phyloP scores from a whole-genome alignment of 495 filamentous ascomycete genomes.

The Trypethelium eluteriae region DNA sequence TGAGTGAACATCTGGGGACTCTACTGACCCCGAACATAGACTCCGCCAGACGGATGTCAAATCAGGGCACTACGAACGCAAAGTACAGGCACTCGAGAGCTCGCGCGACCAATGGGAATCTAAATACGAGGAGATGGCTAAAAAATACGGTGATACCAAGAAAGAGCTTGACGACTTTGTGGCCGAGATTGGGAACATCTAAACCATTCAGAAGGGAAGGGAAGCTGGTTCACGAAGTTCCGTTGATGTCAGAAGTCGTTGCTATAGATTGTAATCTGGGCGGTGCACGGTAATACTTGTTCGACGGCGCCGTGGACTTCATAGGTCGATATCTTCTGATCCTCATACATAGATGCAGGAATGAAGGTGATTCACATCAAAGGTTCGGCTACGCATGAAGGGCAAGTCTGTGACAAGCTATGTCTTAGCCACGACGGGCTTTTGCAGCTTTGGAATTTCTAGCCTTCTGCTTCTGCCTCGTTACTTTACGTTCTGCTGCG shows the following conservation, averaged over 20 bases:
- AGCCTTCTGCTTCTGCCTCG: constrained; percentile 57
- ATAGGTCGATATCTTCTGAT: background rate
- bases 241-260: background rate
- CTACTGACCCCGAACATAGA: constrained; percentile 41
- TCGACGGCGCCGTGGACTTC: background rate
- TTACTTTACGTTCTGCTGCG: constrained; percentile 66
- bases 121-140: constrained; percentile 93
- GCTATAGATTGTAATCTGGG: constrained; percentile 11
- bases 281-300: background rate
- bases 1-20: background rate
- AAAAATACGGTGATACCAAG: constrained; percentile 76
- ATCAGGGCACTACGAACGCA: constrained; percentile 98
- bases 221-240: too few species aligned
- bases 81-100: constrained; percentile 89
- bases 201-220: constrained; percentile 30
- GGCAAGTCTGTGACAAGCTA: too few species aligned
- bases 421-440: constrained; percentile 21
- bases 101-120: constrained; percentile 84
- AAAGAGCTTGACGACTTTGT: constrained; percentile 89
- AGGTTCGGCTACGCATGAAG: background rate
- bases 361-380: background rate
- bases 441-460: constrained; percentile 45
- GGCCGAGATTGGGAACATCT: constrained; percentile 84
- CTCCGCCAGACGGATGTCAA: constrained; percentile 98
- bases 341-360: background rate